phyloP scores from a whole-genome alignment of 345 rosid genomes.

The Lenwebbia sp. region DNA sequence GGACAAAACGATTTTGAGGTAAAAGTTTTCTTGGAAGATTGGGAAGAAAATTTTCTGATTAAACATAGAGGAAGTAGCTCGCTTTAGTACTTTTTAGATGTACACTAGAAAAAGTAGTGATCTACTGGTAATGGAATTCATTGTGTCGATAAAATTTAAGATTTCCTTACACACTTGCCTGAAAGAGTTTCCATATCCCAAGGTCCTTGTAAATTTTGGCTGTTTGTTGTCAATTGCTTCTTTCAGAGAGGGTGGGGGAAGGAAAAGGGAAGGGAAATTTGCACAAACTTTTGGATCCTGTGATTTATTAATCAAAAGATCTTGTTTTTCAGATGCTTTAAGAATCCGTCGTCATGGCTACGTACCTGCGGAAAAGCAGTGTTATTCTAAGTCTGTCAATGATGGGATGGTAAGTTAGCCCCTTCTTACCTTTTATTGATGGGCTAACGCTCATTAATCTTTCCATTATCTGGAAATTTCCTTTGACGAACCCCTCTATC shows the following conservation, averaged over 20 bases:
- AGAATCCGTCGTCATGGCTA: slow-evolving; percentile 11
- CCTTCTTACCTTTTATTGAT: neutral
- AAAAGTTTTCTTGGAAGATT: neutral
- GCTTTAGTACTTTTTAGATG: neutral
- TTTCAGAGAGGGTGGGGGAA: neutral
- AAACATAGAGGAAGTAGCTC: neutral
- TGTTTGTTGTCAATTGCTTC: neutral
- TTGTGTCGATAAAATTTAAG: neutral
- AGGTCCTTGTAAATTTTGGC: neutral
- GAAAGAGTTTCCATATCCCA: neutral
- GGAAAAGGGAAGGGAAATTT: neutral
- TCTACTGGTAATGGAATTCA: neutral
- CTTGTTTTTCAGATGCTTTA: slow-evolving; percentile 33
- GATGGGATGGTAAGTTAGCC: neutral
- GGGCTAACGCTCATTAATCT: neutral
- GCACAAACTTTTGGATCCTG: neutral
- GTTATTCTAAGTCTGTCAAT: slow-evolving; percentile 8
- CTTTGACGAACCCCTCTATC: neutral
- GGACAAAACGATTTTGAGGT: neutral
- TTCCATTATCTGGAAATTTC: neutral
- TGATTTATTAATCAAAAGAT: neutral
- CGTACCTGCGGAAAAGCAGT: slow-evolving; percentile 15
- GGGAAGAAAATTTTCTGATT: neutral
- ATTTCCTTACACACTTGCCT: neutral
- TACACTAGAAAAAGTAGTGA: neutral